Conservation (phyloP, 2,329 filamentous ascomycete genomes). For the Talaromyces sp. region DNA sequence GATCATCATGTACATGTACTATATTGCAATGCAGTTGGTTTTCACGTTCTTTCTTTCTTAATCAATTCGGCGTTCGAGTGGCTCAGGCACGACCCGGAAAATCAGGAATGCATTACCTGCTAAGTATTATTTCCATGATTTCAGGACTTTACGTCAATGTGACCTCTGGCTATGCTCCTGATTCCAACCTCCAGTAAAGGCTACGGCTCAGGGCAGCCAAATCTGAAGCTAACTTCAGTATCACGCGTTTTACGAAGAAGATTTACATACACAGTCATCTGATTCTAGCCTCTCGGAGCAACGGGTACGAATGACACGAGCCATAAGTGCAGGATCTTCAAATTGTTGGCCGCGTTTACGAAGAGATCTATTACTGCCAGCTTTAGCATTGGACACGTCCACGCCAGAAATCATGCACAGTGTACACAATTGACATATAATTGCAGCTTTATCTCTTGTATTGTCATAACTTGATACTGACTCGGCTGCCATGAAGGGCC, state of each 20-base stretch:
- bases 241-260: not conserved
- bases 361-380: not conserved
- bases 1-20: slow-evolving; percentile 12
- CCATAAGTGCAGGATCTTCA: not conserved
- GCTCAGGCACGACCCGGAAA: not conserved
- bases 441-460: not conserved
- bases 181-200: not conserved
- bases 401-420: not conserved
- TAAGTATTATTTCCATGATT: not conserved
- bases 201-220: not conserved
- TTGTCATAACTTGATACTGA: not conserved
- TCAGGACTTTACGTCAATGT: not conserved
- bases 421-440: not conserved
- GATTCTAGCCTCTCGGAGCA: not conserved
- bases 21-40: slow-evolving; percentile 4
- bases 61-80: not conserved
- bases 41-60: not conserved
- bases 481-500: not conserved
- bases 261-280: not conserved
- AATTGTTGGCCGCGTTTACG: not conserved
- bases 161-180: not conserved
- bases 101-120: not conserved
- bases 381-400: not conserved
- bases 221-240: not conserved
- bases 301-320: not conserved